These are phyloP conservation scores for Candida boleticola DNA, from an alignment of 805 yeast genomes.

Conservation along the genomic window DNA sequence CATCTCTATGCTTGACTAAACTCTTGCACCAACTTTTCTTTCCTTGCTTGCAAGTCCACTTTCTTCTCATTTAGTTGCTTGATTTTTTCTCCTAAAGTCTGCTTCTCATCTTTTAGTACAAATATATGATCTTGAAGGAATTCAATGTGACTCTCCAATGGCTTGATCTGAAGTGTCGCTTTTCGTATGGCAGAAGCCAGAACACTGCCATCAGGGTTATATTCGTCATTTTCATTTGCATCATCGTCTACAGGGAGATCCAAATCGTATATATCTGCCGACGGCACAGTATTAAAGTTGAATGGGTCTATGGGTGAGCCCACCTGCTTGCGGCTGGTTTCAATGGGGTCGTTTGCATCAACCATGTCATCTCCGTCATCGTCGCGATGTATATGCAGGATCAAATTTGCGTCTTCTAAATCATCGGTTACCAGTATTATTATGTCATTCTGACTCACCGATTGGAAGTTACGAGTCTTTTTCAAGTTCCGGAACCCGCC, in stretches of 20 bases:
- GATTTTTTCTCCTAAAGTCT: not conserved
- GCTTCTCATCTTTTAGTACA: not conserved
- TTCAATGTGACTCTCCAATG: constrained; percentile 4
- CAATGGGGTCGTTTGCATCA: too few species aligned
- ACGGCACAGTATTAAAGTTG: not conserved
- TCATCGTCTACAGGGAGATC: constrained; percentile 8
- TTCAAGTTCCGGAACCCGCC: constrained; percentile 8
- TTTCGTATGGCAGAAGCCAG: too few species aligned
- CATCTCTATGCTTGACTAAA: too few species aligned
- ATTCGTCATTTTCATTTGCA: not conserved
- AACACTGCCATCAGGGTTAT: too few species aligned
- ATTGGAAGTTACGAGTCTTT: constrained; percentile 8
- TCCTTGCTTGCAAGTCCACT: not conserved
- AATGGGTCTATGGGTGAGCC: not conserved
- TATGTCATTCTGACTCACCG: not conserved
- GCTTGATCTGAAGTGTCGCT: not conserved
- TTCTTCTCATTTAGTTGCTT: not conserved
- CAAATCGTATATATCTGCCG: constrained; percentile 4
- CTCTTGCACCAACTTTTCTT: not conserved
- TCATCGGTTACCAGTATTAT: constrained; percentile 8
- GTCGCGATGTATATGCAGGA: constrained; percentile 9
- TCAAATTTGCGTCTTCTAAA: constrained; percentile 8
- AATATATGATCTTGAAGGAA: constrained; percentile 3
- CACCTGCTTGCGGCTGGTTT: too few species aligned
- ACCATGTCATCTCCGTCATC: too few species aligned